Evolutionary conservation across 768 basidiomycete genomes (phyloP).

Genomic region (Gelatoporia subvermispora): DNA sequence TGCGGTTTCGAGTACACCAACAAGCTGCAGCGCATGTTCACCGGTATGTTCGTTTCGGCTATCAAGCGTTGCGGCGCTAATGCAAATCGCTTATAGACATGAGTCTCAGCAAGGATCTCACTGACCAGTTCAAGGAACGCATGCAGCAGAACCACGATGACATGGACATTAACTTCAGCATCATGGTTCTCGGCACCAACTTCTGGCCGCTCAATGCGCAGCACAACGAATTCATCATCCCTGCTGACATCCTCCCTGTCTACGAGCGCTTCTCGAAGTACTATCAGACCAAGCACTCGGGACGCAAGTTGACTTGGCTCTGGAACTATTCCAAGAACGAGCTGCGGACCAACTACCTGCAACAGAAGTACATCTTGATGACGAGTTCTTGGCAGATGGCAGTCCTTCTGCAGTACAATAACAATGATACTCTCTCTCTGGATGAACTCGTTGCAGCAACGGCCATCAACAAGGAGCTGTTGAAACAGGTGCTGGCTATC

Average conservation of each 20-base stretch:
- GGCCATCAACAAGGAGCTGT: slow-evolving; percentile 70
- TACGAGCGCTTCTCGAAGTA: slow-evolving; percentile 91
- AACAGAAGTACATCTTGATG: slow-evolving; percentile 95
- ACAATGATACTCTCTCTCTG: slow-evolving; percentile 78
- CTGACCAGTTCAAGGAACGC: slow-evolving; percentile 90
- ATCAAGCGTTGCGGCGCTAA: not conserved
- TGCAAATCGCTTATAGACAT: slow-evolving; percentile 57
- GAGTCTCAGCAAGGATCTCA: slow-evolving; percentile 91
- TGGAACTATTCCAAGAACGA: slow-evolving; percentile 99
- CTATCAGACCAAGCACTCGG: slow-evolving; percentile 91
- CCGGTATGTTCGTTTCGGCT: slow-evolving; percentile 45
- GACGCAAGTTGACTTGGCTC: slow-evolving; percentile 93
- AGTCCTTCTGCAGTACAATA: slow-evolving; percentile 92
- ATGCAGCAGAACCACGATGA: slow-evolving; percentile 85
- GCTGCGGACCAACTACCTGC: slow-evolving; percentile 86
- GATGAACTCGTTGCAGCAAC: slow-evolving; percentile 80
- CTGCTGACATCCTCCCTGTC: slow-evolving; percentile 78
- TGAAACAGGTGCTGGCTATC: slow-evolving; percentile 60
- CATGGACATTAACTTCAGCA: slow-evolving; percentile 84
- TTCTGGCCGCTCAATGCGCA: slow-evolving; percentile 93
- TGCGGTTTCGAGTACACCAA: slow-evolving; percentile 97
- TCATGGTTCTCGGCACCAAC: slow-evolving; percentile 93
- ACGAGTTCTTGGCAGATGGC: slow-evolving; percentile 94
- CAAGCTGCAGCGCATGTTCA: slow-evolving; percentile 96
- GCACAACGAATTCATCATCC: slow-evolving; percentile 82